phyloP scores from a whole-genome alignment of 805 yeast species.

The Zygosaccharomyces gambellarensis region DNA sequence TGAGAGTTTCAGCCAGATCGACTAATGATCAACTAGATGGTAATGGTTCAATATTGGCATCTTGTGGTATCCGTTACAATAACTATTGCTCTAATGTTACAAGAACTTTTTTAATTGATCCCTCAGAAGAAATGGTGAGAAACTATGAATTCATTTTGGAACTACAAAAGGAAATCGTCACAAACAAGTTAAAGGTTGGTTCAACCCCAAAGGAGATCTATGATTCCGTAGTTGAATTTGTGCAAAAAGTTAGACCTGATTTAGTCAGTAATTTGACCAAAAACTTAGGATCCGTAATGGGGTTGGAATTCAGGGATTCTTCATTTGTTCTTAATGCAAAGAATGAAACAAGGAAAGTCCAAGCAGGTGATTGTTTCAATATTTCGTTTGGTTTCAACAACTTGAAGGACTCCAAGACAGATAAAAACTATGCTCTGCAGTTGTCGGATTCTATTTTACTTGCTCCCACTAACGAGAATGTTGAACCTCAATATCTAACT shows the following conservation, averaged over 20 bases:
- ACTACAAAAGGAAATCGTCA: conserved; percentile 62
- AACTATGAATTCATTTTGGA: conserved; percentile 72
- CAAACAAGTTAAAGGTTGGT: conserved; percentile 59
- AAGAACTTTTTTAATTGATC: conserved; percentile 86
- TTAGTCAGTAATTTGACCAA: conserved; percentile 62
- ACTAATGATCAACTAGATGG: conserved; percentile 58
- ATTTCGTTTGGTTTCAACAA: conserved; percentile 73
- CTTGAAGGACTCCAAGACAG: conserved; percentile 47
- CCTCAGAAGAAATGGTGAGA: conserved; percentile 69
- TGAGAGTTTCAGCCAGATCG: conserved; percentile 78
- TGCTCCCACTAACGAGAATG: conserved; percentile 38
- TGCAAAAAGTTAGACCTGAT: conserved; percentile 61
- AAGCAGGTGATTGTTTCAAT: conserved; percentile 69
- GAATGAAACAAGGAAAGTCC: conserved; percentile 55
- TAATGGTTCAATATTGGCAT: conserved; percentile 73
- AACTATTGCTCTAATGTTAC: conserved; percentile 85
- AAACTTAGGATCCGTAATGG: conserved; percentile 83
- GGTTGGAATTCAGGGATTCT: conserved; percentile 84
- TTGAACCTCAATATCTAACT: conserved; percentile 63
- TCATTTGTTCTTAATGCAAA: conserved; percentile 67
- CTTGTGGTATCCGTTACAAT: conserved; percentile 81
- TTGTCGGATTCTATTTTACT: conserved; percentile 79
- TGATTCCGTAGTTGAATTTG: conserved; percentile 52
- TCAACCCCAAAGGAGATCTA: conserved; percentile 62
- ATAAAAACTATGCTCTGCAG: conserved; percentile 62